These are phyloP conservation scores for Colletotrichum sp. DNA, from an alignment of 2,329 filamentous ascomycete species.

Conservation along the genomic window DNA sequence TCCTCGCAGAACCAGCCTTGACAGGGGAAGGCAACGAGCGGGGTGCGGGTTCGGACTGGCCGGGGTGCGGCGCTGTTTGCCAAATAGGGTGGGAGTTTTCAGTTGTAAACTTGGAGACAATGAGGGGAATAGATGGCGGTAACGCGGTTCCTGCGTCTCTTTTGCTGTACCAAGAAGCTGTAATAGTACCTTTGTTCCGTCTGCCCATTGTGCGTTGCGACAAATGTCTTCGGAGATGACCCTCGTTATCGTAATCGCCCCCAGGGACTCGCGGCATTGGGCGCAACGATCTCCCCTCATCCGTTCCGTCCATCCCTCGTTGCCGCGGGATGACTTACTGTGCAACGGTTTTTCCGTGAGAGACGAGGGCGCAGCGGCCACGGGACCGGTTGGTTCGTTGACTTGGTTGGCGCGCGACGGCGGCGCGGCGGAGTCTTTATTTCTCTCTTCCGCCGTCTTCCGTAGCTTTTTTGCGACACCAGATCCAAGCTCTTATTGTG, in stretches of 20 bases:
- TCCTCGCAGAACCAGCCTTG: constrained; percentile 2
- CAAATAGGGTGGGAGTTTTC: not conserved
- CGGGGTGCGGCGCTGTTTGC: constrained; percentile 8
- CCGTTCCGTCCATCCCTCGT: not conserved
- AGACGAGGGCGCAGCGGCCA: not conserved
- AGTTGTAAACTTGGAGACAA: constrained; percentile 1
- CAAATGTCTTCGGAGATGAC: constrained; percentile 8
- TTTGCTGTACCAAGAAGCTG: not conserved
- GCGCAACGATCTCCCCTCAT: not conserved
- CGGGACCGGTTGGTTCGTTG: not conserved
- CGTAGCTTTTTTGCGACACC: not conserved
- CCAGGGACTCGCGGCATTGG: not conserved
- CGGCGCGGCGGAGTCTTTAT: not conserved
- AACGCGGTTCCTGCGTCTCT: constrained; percentile 15
- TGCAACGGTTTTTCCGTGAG: not conserved
- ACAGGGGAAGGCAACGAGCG: constrained; percentile 3
- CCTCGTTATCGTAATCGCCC: constrained; percentile 3
- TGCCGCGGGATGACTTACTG: not conserved
- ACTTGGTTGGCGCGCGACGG: not conserved
- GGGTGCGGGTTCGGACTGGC: constrained; percentile 11
- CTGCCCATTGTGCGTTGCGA: not conserved
- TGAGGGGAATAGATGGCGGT: constrained; percentile 1
- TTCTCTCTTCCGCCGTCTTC: not conserved
- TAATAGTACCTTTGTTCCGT: not conserved
- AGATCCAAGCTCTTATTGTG: constrained; percentile 13